These are phyloP conservation scores for Phytophthora europaea DNA, from an alignment of 352 stramenopile genomes.

Conservation along the genomic window DNA sequence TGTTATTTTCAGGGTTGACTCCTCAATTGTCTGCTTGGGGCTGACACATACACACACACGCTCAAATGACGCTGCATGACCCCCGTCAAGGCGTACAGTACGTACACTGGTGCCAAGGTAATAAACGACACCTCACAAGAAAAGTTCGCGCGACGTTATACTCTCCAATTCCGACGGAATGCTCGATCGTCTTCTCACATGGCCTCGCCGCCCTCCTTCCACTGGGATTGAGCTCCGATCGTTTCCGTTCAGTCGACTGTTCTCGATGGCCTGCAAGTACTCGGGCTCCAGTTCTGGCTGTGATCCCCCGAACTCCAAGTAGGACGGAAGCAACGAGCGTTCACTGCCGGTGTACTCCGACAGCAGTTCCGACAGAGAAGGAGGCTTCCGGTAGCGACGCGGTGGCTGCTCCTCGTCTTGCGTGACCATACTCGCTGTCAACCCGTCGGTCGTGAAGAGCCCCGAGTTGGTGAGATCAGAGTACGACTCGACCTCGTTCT, in stretches of 20 bases:
- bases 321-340: conserved; percentile 41
- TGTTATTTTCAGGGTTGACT: conserved; percentile 25
- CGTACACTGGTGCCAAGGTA: conserved; percentile 12
- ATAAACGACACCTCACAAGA: conserved; percentile 25
- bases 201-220: conserved; percentile 36
- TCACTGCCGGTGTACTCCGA: conserved; percentile 61
- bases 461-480: conserved; percentile 43
- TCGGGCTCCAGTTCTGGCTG: conserved; percentile 52
- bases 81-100: conserved; percentile 15
- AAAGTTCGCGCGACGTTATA: conserved; percentile 42
- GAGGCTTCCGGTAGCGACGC: conserved; percentile 47
- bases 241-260: conserved; percentile 17
- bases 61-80: no score
- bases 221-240: conserved; percentile 25
- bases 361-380: conserved; percentile 68
- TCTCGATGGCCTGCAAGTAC: conserved; percentile 40
- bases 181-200: conserved; percentile 37
- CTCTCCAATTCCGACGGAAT: conserved; percentile 33
- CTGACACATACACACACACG: conserved; percentile 20
- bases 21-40: conserved; percentile 6
- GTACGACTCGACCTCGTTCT: conserved; percentile 17
- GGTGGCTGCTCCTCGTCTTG: conserved; percentile 26
- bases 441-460: conserved; percentile 32
- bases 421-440: conserved; percentile 37
- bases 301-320: conserved; percentile 31